Conservation (phyloP, 192 early-diverging fungal genomes). For the Spizellomyces sp. region DNA sequence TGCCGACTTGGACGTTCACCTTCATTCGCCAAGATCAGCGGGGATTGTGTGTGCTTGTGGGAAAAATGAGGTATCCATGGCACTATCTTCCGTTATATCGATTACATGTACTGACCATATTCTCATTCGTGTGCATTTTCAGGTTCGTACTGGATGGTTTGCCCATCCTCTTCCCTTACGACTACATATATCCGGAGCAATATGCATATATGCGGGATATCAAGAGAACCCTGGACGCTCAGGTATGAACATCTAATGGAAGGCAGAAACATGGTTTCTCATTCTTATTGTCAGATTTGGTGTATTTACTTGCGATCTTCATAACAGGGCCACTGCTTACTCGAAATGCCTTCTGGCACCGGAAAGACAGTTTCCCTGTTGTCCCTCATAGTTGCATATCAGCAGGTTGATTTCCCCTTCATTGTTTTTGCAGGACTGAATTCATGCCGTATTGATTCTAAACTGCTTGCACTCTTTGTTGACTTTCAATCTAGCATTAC, state of each 20-base stretch:
- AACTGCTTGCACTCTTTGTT: neutral
- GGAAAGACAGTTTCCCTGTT: slow-evolving; percentile 97
- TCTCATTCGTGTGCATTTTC: neutral
- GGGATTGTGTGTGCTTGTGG: too few relatives aligned
- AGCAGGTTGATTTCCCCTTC: slow-evolving; percentile 60
- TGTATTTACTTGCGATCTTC: neutral
- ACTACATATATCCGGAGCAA: slow-evolving; percentile 99
- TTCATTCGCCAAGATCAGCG: too few relatives aligned
- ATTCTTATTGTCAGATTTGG: neutral
- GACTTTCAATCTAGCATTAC: slow-evolving; percentile 61
- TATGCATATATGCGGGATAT: slow-evolving; percentile 97
- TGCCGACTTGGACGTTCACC: too few relatives aligned
- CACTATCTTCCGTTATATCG: too few relatives aligned
- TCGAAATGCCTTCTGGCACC: slow-evolving; percentile 99
- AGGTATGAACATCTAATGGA: slow-evolving; percentile 44
- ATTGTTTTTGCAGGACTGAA: neutral
- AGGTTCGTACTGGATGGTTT: slow-evolving; percentile 85
- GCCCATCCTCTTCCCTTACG: slow-evolving; percentile 96
- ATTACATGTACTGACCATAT: too few relatives aligned
- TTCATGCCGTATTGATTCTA: neutral
- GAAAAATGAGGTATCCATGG: too few relatives aligned
- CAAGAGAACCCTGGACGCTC: slow-evolving; percentile 88
- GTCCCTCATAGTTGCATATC: slow-evolving; percentile 95
- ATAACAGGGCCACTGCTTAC: slow-evolving; percentile 84
- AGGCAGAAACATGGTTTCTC: neutral